Percentiles rank a stretch among this genome's conserved stretches.
Evolutionary conservation across 1,284 basidiomycete genomes (phyloP).

Genomic region (Cutaneotrichosporon cavernicola): DNA sequence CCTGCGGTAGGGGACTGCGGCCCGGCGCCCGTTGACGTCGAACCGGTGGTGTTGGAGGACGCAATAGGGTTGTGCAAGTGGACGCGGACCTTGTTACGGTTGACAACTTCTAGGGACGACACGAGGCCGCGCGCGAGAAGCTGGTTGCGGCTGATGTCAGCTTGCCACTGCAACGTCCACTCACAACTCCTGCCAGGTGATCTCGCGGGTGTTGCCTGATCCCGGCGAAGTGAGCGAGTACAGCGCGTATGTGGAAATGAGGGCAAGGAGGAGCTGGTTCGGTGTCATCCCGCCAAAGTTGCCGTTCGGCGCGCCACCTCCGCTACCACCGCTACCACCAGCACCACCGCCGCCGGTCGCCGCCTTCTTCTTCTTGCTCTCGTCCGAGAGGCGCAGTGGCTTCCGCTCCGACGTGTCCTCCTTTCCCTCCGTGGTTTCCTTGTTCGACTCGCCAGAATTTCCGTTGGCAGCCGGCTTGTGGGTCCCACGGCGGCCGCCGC

Average conservation of each 20-base stretch:
- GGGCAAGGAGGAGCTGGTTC: slow-evolving; percentile 48
- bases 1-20: slow-evolving; percentile 48
- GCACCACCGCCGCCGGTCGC: slow-evolving; percentile 38
- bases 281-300: slow-evolving; percentile 44
- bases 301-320: slow-evolving; percentile 29
- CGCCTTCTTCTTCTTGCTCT: slow-evolving; percentile 33
- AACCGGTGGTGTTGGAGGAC: slow-evolving; percentile 13
- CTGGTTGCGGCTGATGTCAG: slow-evolving; percentile 64
- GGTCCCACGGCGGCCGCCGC: slow-evolving; percentile 26
- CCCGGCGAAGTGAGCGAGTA: slow-evolving; percentile 38
- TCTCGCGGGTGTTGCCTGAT: slow-evolving; percentile 64
- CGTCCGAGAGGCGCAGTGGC: slow-evolving; percentile 43
- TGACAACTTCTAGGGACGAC: slow-evolving; percentile 89
- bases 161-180: slow-evolving; percentile 20
- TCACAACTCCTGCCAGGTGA: slow-evolving; percentile 95
- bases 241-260: slow-evolving; percentile 33
- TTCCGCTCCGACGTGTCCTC: slow-evolving; percentile 34
- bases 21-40: slow-evolving; percentile 24
- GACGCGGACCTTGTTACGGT: slow-evolving; percentile 74
- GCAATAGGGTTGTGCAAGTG: slow-evolving; percentile 50
- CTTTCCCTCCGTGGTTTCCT: slow-evolving; percentile 32
- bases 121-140: slow-evolving; percentile 96
- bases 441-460: slow-evolving; percentile 27
- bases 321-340: slow-evolving; percentile 35
- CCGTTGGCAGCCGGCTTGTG: background rate